Evolutionary conservation across 257 asterid genomes (phyloP), one percentile per base, ranked within the genome.

Genomic region (Solanum microdontum): DNA sequence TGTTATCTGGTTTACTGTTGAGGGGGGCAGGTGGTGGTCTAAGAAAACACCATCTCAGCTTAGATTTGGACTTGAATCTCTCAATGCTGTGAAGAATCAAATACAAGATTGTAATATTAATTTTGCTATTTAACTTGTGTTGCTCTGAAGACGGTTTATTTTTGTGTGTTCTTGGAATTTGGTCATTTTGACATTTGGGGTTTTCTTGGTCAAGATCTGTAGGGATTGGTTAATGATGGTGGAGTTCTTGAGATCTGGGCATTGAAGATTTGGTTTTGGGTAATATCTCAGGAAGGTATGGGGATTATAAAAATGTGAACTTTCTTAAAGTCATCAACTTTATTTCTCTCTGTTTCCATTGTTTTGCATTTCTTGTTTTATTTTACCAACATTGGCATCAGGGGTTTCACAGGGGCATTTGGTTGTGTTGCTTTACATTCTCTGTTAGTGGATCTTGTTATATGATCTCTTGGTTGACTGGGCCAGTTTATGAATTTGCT

Each of bases 241-340:
- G 92, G 92, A 89, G 87, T 87, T 91, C 86, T 89, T 91, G 92
- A 93, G 98, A 96, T 94, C 97, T 93, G 91, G 88, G 89, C 73
- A 87, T 87, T 94, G 91, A 94, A 84, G 87, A 45, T 87, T 88
- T 48, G 24, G 84, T 88, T 84, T 55, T 83, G 75, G 91, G 82
- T 84, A 68, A 24, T 91, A 88, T 90, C 87, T 87, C 86, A 26
- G 87, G 12, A 89, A 91, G 97, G 97, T 94, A 90, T 87, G 90
- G 74, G 36, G 89, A 40, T 69, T 48, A 84, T 87, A 36, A 73
- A 73, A 28, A 21, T 86, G 45, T 74, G 9, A 62, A 51, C 68
- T 85, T 79, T 69, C 14, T 68, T 5, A 24, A 58, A 45, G 68
- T 66, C 15, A 43, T 34, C 37, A 70, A 26, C 28, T 84, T 79